Evolutionary conservation across 2,329 filamentous ascomycete genomes (phyloP).

Genomic region (Trichophyton rubrum): DNA sequence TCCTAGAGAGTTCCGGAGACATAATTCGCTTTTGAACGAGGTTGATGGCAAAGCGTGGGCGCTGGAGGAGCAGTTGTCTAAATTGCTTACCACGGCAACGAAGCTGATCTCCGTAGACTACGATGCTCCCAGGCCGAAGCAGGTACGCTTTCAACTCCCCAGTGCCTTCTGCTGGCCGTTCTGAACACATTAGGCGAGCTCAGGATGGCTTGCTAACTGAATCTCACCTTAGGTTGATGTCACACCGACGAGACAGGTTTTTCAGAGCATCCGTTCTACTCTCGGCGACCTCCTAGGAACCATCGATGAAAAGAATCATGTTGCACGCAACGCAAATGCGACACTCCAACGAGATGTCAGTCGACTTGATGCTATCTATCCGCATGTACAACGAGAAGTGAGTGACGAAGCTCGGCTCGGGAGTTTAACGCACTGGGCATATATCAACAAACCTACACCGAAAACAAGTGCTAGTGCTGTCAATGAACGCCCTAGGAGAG

Average conservation of each 20-base stretch:
- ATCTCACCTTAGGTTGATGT: neutral
- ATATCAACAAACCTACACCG: constrained; percentile 60
- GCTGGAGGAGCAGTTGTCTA: constrained; percentile 69
- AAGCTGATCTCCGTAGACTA: constrained; percentile 18
- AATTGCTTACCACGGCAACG: constrained; percentile 46
- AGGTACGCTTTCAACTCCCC: neutral
- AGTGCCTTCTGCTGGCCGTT: neutral
- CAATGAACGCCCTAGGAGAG: constrained; percentile 62
- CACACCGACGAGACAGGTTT: constrained; percentile 43
- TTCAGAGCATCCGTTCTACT: constrained; percentile 62
- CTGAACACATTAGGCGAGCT: neutral
- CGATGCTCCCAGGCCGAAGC: constrained; percentile 1
- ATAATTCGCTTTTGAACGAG: constrained; percentile 92
- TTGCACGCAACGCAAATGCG: constrained; percentile 83
- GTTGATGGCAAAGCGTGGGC: constrained; percentile 93
- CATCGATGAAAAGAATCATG: constrained; percentile 94
- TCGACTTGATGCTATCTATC: constrained; percentile 77
- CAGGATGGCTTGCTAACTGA: neutral
- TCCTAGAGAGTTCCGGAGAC: constrained; percentile 85
- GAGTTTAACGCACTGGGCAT: constrained; percentile 88
- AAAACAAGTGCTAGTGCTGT: constrained; percentile 44
- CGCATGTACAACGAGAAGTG: constrained; percentile 75
- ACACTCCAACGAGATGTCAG: constrained; percentile 72
- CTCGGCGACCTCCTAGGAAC: constrained; percentile 78
- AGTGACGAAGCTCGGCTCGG: constrained; percentile 91